Evolutionary conservation across 805 yeast species (phyloP), one percentile per base, ranked within the genome.

Genomic region (Wickerhamomyces tratensis): DNA sequence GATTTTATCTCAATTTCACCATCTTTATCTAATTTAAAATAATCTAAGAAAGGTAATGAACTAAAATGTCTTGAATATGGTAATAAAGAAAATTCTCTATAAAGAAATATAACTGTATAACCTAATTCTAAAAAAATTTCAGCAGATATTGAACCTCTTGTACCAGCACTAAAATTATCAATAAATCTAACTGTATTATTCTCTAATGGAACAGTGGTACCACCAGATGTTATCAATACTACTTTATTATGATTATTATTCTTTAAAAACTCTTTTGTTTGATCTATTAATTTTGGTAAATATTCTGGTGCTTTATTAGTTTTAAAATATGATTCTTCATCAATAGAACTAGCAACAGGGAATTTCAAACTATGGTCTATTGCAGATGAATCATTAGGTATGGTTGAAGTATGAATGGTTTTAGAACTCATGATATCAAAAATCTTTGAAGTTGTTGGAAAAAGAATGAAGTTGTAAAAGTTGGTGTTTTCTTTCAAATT

Each of bases 131-230:
- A 65, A 51, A 91, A 86, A 57, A 86, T 82, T 61, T 93, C 98
- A 5, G 98, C 96, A 35, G 94, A 82, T 0, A 96, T 79, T 5
- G 98, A 95, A 43, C 98, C 99, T 62, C 99, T 76, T 0, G 97
- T 93, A 25, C 99, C 99, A 25, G 98, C 98, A 49, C 93, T 81
- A 61, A 93, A 93, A 57, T 93, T 93, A 63, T 93, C 99, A 54
- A 93, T 88, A 62, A 93, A 93, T 41, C 99, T 67, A 7, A 93
- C 99, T 0, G 98, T 93, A 57, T 93, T 93, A 62, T 88, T 89
- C 56, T 93, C 99, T 49, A 93, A 67, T 0, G 99, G 99, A 0
- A 93, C 99, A 0, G 97, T 91, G 1, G 98, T 93, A 25, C 99
- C 99, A 25, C 99, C 99, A 8, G 91, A 79, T 0, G 98, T 93